phyloP scores from a whole-genome alignment of 805 yeast genomes.

The Saccharomycopsis sp. region DNA sequence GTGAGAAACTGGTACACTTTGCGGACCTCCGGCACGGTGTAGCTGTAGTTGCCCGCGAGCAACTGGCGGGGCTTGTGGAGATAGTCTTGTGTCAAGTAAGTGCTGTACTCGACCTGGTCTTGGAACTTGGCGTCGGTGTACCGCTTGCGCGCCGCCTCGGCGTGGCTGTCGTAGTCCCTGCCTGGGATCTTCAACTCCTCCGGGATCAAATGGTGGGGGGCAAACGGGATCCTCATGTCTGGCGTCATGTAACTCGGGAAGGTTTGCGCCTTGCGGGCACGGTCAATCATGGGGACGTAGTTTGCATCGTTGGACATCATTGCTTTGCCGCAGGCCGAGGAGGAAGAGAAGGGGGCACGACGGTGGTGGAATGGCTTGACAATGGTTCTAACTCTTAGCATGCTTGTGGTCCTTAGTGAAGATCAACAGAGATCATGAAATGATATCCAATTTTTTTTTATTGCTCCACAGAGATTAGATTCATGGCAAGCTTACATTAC shows the following conservation, averaged over 20 bases:
- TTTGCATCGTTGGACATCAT: neutral
- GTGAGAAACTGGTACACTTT: slow-evolving; percentile 44
- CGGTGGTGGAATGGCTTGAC: too few species aligned
- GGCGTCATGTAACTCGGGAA: too few species aligned
- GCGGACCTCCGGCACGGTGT: slow-evolving; percentile 57
- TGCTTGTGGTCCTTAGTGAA: too few species aligned
- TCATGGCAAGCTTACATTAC: too few species aligned
- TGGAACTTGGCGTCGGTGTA: slow-evolving; percentile 10
- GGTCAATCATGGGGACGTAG: neutral
- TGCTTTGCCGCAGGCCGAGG: too few species aligned
- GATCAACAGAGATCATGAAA: too few species aligned
- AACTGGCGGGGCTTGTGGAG: slow-evolving; percentile 45
- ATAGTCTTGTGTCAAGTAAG: slow-evolving; percentile 23
- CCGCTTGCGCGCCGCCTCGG: slow-evolving; percentile 2
- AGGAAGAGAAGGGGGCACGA: too few species aligned
- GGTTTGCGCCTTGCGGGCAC: too few species aligned
- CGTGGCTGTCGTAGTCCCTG: neutral
- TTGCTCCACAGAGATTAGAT: too few species aligned
- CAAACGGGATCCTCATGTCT: slow-evolving; percentile 16
- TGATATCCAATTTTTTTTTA: too few species aligned
- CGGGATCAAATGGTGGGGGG: slow-evolving; percentile 18
- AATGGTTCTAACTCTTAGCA: too few species aligned
- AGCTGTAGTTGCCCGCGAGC: slow-evolving; percentile 61
- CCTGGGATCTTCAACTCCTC: slow-evolving; percentile 9
- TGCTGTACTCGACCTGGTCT: slow-evolving; percentile 2